Evolutionary conservation across 2,329 filamentous ascomycete genomes (phyloP), one percentile per base, ranked within the genome.

Genomic region (Neospermospora avenae): DNA sequence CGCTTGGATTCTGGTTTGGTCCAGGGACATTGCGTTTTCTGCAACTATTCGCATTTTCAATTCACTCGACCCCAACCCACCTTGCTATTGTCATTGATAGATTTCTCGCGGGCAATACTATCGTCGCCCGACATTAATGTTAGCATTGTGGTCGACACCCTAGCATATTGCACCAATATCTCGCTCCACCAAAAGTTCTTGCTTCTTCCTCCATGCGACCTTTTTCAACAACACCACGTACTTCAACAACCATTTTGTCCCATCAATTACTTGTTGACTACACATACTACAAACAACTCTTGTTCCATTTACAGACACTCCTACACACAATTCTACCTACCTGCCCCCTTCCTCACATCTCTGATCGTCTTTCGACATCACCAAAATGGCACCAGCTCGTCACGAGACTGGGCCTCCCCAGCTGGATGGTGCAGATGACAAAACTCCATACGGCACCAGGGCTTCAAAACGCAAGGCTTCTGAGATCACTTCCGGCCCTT

Each of bases 401-500:
- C 65, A 67, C 65, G 65, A 63, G 63, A 67, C 63, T 53, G 58
- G 53, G 48, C 55, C 51, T 42, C 54, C 55, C 10, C 55, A 57
- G 41, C 28, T 45, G 28, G 61, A 62, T 22, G 53, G 46, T 28
- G 34, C 48, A 57, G 62, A 64, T n/a, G 44, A 53, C 46, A 41
- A 56, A 45, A 51, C 59, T 16, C 54, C 57, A 10, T 65, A 67
- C 42, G 60, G 63, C 24, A 67, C 65, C 41, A 60, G 65, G 54
- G 60, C 57, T 22, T 65, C 66, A 16, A 69, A 69, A 59, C 65
- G 67, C 42, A 67, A 67, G 62, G 63, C 58, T 16, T 60, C 61
- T 13, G 66, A 69, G 24, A 64, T 68, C 42, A 65, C 35, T 31
- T 48, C 55, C 39, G 55, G 20, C 28, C 55, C 42, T 41, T 14